These are phyloP conservation scores for Carpinus fangiana DNA, from an alignment of 306 rosid genomes.

Conservation along the genomic window DNA sequence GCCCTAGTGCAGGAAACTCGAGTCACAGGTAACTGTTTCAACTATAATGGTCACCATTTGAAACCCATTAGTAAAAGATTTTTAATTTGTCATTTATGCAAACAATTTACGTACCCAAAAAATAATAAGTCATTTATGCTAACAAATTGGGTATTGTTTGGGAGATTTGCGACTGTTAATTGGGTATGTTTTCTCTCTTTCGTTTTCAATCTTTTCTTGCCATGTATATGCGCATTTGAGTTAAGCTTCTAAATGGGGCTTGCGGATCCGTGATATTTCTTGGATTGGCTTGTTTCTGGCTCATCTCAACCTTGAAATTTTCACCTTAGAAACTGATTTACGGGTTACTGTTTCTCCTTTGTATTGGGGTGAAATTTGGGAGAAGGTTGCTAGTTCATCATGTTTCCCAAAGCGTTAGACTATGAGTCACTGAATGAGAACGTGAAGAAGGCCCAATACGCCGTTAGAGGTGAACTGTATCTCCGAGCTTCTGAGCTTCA, in stretches of 20 bases:
- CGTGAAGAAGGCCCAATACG: conserved; percentile 92
- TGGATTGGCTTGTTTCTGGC: background rate
- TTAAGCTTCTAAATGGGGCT: conserved; percentile 23
- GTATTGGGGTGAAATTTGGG: conserved; percentile 26
- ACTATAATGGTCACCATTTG: conserved; percentile 2
- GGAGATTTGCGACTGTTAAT: background rate
- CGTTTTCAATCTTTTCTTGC: background rate
- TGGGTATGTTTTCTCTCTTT: background rate
- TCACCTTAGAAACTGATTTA: conserved; percentile 38
- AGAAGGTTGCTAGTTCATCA: conserved; percentile 47
- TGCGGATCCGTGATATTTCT: background rate
- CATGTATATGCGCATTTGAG: conserved; percentile 4
- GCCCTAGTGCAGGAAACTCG: too few species aligned
- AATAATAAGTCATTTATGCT: conserved; percentile 1
- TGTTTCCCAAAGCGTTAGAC: conserved; percentile 87
- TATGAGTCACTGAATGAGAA: conserved; percentile 74
- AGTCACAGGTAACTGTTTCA: conserved; percentile 33
- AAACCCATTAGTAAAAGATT: conserved; percentile 9
- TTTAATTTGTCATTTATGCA: conserved; percentile 12
- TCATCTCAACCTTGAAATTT: conserved; percentile 9
- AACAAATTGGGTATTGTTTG: conserved; percentile 25
- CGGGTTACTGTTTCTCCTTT: conserved; percentile 26
- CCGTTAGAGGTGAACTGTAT: conserved; percentile 93
- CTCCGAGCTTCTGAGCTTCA: conserved; percentile 97
- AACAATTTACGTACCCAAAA: background rate